Evolutionary conservation across 768 basidiomycete species (phyloP), one percentile per base, ranked within the genome.

Genomic region (Myochromella boudieri): DNA sequence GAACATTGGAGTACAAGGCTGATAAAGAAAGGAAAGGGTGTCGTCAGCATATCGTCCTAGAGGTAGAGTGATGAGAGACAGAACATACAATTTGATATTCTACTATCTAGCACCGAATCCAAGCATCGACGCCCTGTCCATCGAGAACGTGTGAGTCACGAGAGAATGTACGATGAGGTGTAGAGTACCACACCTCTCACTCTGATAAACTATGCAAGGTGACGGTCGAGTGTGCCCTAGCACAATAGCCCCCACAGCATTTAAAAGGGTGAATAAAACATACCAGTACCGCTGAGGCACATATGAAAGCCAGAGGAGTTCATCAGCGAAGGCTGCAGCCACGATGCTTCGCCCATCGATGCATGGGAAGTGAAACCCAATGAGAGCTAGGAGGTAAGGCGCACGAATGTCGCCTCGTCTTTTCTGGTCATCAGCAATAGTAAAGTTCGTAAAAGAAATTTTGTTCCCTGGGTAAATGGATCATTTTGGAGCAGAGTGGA

Each of bases 301-400:
- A 18, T 18, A 26, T 38, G 22, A n/a, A 38, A 25, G 7, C 22
- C 37, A 14, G 14, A 10, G 14, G 24, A 4, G 37, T 25, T 24
- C 8, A 3, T 6, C 12, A 29, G 40, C 26, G 27, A 18, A 42
- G 15, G 11, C n/a, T 26, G 22, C 26, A 7, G 17, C 8, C 15
- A 24, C 22, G 7, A 6, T 24, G 21, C 15, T 5, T 42, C n/a
- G 28, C 40, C 40, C n/a, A 12, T 28, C 12, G 2, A 15, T 18
- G 11, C 21, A 42, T 31, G 40, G 18, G 40, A 42, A 42, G 25
- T 42, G 40, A 42, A 29, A 42, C 40, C 39, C 40, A 21, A n/a
- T n/a, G 8, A 12, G 5, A 28, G 4, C 27, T 10, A 29, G 4
- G 27, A 42, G 40, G 40, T 6, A 28, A 28, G 6, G 27, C 17